A percentile compares a stretch with the other conserved stretches of the same genome.
phyloP scores from a whole-genome alignment of 768 basidiomycete species.

The Pisolithus marmoratus region DNA sequence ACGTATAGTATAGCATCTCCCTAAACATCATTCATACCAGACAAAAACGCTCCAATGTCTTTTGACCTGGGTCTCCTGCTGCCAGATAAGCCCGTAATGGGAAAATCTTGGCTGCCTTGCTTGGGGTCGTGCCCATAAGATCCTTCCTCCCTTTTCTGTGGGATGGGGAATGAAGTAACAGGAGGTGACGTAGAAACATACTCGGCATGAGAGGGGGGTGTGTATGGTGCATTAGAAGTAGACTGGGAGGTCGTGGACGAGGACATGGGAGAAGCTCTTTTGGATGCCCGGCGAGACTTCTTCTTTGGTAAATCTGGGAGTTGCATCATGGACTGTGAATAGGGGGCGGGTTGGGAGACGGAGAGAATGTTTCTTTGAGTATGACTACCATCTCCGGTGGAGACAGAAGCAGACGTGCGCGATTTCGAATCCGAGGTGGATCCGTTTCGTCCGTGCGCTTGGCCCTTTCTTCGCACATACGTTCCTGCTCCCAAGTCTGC shows the following conservation, averaged over 20 bases:
- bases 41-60: slow-evolving; percentile 38
- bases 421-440: slow-evolving; percentile 55
- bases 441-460: slow-evolving; percentile 29
- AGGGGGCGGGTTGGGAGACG: slow-evolving; percentile 20
- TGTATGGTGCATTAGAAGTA: slow-evolving; percentile 38
- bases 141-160: slow-evolving; percentile 26
- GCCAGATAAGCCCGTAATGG: slow-evolving; percentile 34
- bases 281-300: slow-evolving; percentile 18
- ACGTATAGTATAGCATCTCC: too few species aligned
- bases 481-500: slow-evolving; percentile 58
- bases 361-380: slow-evolving; percentile 22
- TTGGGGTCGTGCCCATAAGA: slow-evolving; percentile 27
- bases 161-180: slow-evolving; percentile 18
- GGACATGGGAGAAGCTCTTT: slow-evolving; percentile 31
- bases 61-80: slow-evolving; percentile 27
- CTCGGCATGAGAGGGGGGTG: slow-evolving; percentile 32
- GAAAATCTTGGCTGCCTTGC: slow-evolving; percentile 24
- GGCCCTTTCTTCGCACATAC: slow-evolving; percentile 38
- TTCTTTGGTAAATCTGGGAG: slow-evolving; percentile 14
- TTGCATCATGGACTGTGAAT: slow-evolving; percentile 25
- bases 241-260: slow-evolving; percentile 42
- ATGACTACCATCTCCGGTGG: slow-evolving; percentile 18
- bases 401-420: slow-evolving; percentile 49
- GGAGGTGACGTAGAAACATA: slow-evolving; percentile 25
- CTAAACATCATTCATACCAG: slow-evolving; percentile 30